phyloP scores from a whole-genome alignment of 108 stramenopile species.

The Pseudonitzschia delicatissima region DNA sequence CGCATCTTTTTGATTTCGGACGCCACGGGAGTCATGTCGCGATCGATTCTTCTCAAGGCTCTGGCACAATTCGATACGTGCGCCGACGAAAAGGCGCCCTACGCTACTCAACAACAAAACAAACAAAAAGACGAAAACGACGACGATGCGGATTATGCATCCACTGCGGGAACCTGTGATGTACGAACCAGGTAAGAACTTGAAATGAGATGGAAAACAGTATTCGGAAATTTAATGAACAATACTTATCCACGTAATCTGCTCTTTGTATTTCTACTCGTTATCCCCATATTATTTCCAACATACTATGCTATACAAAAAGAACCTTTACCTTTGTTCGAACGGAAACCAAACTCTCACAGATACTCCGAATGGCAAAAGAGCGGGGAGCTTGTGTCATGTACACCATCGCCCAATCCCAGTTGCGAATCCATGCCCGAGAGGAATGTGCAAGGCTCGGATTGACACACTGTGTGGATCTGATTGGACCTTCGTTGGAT shows the following conservation, averaged over 20 bases:
- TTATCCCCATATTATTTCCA: too few relatives aligned
- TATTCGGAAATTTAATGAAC: too few relatives aligned
- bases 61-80: conserved; percentile 44
- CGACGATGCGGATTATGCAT: conserved; percentile 6
- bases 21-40: conserved; percentile 36
- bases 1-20: conserved; percentile 36
- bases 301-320: too few relatives aligned
- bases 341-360: conserved; percentile 12
- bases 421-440: conserved; percentile 20
- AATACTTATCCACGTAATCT: too few relatives aligned
- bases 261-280: too few relatives aligned
- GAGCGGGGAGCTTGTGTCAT: conserved; percentile 29
- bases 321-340: conserved; percentile 22
- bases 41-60: conserved; percentile 28
- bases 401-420: conserved; percentile 38
- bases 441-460: conserved; percentile 19
- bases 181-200: conserved; percentile 19
- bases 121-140: conserved; percentile 23
- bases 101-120: conserved; percentile 11
- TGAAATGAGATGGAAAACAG: too few relatives aligned
- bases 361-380: conserved; percentile 31
- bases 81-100: conserved; percentile 6
- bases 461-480: conserved; percentile 29
- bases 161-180: conserved; percentile 13
- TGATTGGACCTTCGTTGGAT: conserved; percentile 42